Evolutionary conservation across 2,329 filamentous ascomycete species (phyloP), one percentile per base, ranked within the genome.

Genomic region (Cladosporium sp.): DNA sequence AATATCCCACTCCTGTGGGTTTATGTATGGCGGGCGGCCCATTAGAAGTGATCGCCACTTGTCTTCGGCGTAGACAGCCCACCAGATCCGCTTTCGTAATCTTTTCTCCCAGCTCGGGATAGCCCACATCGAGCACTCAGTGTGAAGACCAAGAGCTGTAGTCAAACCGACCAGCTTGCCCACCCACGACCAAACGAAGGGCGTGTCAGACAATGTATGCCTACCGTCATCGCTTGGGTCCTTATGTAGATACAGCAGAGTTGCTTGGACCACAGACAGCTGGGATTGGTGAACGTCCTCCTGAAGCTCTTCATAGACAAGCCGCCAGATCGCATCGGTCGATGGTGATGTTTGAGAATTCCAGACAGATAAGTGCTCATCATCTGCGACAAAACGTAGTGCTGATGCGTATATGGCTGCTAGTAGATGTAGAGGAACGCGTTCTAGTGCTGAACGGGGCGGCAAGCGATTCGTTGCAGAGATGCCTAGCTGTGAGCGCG

Each of bases 21-120:
- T 50, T 31, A 63, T 63, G 50, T 63, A 63, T 10, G 61, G 50
- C 16, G 61, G 61, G 4, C 61, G 61, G n/a, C 61, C 61, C 35
- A 56, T 63, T 18, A 63, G n/a, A 3, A 63, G 61, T 6, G 61
- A 55, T 31, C 61, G 26, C 61, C 61, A 63, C 21, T 63, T 63
- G n/a, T 63, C 61, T 44, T 63, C 61, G 11, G 61, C 61, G 16
- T 63, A 63, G n/a, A 63, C 61, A 11, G 61, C 50, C 61, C 61
- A 63, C 61, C 61, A 63, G 14, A 63, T 28, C 23, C 61, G 50
- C 31, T 44, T 63, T 21, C 61, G 50, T 12, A 63, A 16, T 23
- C 61, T 52, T n/a, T 63, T 63, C n/a, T 63, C 61, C 61, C 61
- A 63, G 33, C 33, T 46, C 6, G 61, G 61, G 5, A 63, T 46